phyloP scores from a whole-genome alignment of 306 rosid species.

The Prunus mira region DNA sequence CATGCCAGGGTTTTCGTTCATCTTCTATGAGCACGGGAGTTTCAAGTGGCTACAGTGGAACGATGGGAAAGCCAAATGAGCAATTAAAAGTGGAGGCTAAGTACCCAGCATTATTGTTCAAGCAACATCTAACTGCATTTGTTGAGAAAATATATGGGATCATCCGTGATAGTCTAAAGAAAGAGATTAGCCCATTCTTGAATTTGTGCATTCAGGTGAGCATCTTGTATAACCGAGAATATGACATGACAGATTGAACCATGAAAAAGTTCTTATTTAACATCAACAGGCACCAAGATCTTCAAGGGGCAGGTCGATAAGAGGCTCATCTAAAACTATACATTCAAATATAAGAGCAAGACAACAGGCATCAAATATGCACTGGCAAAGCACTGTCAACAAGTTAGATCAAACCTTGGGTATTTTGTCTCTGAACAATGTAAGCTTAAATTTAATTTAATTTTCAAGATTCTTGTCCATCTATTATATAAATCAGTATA shows the following conservation, averaged over 20 bases:
- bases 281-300: conserved; percentile 78
- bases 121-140: conserved; percentile 78
- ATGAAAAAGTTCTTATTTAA: neutral
- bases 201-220: conserved; percentile 82
- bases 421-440: conserved; percentile 60
- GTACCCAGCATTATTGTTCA: conserved; percentile 78
- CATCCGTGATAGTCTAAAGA: conserved; percentile 79
- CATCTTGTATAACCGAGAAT: neutral
- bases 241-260: neutral
- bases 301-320: conserved; percentile 55
- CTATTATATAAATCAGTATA: neutral
- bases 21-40: conserved; percentile 68
- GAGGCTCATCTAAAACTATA: conserved; percentile 75
- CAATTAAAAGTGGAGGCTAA: conserved; percentile 83
- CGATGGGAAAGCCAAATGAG: conserved; percentile 63
- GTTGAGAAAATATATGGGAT: conserved; percentile 76
- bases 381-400: conserved; percentile 84
- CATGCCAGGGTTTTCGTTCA: conserved; percentile 69
- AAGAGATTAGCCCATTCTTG: conserved; percentile 79
- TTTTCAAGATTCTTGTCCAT: neutral
- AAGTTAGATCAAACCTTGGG: conserved; percentile 55
- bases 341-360: conserved; percentile 75
- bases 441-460: conserved; percentile 30
- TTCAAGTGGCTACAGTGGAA: conserved; percentile 86
- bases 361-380: conserved; percentile 76